These are phyloP conservation scores for Gynostemma pentaphyllum DNA, from an alignment of 306 rosid genomes.

Conservation along the genomic window DNA sequence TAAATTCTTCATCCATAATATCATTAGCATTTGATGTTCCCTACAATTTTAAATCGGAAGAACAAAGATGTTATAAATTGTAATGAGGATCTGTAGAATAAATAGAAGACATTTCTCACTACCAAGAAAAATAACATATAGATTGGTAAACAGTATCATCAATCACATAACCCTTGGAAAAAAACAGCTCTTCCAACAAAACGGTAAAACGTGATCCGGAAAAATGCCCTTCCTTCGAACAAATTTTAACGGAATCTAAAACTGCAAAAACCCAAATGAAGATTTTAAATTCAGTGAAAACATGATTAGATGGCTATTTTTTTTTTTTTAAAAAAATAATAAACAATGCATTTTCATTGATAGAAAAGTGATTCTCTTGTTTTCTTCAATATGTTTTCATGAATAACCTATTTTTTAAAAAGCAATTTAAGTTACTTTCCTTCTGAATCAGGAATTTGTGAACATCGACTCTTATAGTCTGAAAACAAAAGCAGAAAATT, in stretches of 20 bases:
- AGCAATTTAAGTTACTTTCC: too few species aligned
- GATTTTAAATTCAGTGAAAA: neutral
- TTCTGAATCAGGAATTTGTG: too few species aligned
- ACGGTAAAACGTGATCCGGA: neutral
- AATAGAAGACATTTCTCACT: neutral
- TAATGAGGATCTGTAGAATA: neutral
- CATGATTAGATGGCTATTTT: too few species aligned
- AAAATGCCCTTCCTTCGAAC: neutral
- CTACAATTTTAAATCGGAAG: conserved; percentile 25
- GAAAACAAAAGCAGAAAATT: too few species aligned
- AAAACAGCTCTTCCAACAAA: neutral
- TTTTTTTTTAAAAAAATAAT: too few species aligned
- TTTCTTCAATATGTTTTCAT: too few species aligned
- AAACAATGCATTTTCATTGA: too few species aligned
- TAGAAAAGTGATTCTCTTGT: too few species aligned
- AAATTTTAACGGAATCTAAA: neutral
- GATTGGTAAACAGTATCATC: neutral
- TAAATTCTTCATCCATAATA: conserved; percentile 68
- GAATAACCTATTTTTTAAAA: too few species aligned
- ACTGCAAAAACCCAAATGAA: neutral
- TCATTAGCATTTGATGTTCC: conserved; percentile 45
- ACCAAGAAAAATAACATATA: neutral
- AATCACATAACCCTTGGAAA: neutral
- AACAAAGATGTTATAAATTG: neutral
- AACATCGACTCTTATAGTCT: too few species aligned